Percentiles rank a stretch among this genome's conserved stretches.
phyloP scores from a whole-genome alignment of 768 basidiomycete species.

The Leccinellum luteum region DNA sequence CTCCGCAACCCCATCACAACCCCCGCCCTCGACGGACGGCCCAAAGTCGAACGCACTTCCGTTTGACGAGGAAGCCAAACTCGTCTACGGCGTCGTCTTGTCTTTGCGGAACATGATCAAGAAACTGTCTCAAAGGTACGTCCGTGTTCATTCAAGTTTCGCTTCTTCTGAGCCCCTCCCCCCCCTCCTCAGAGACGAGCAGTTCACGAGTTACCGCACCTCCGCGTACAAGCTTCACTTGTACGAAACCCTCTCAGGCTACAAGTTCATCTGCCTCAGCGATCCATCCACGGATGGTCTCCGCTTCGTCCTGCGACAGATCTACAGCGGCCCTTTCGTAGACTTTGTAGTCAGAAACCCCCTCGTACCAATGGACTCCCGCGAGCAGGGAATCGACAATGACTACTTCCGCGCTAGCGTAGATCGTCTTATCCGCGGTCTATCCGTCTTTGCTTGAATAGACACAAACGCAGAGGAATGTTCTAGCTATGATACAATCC shows the following conservation, averaged over 20 bases:
- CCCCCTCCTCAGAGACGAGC: constrained; percentile 81
- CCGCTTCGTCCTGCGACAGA: constrained; percentile 77
- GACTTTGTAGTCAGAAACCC: constrained; percentile 95
- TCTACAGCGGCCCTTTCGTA: constrained; percentile 91
- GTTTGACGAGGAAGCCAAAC: constrained; percentile 96
- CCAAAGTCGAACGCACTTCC: constrained; percentile 57
- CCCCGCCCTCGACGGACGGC: constrained; percentile 7
- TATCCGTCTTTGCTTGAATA: constrained; percentile 42
- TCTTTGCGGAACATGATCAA: constrained; percentile 93
- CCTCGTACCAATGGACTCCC: constrained; percentile 77
- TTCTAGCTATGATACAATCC: constrained; percentile 19
- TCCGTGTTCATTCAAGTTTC: background rate
- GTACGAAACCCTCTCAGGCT: constrained; percentile 87
- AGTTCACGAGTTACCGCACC: constrained; percentile 87
- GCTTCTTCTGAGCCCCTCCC: background rate
- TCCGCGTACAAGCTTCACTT: constrained; percentile 92
- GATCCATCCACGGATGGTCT: constrained; percentile 84
- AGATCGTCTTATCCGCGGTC: constrained; percentile 69
- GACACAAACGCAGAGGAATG: constrained; percentile 11
- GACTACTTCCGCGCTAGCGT: constrained; percentile 83
- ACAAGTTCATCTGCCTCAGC: constrained; percentile 93
- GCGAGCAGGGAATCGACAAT: constrained; percentile 85
- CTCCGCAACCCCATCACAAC: constrained; percentile 24
- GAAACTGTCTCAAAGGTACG: constrained; percentile 80
- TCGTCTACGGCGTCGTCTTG: constrained; percentile 94